Evolutionary conservation across 2,329 filamentous ascomycete genomes (phyloP).

Genomic region (Myriosclerotinia curreyana): DNA sequence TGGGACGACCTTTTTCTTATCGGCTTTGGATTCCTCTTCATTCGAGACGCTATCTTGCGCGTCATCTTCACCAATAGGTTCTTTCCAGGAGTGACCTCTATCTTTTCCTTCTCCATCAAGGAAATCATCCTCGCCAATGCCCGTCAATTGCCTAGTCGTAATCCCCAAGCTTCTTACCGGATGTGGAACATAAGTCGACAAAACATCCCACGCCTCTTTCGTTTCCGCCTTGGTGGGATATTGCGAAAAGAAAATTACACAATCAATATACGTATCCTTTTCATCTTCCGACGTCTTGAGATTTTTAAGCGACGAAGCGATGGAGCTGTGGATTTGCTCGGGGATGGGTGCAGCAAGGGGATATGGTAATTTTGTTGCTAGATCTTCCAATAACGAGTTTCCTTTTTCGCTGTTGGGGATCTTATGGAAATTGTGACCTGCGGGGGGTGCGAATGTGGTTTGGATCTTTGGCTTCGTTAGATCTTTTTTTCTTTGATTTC

Average conservation of each 20-base stretch:
- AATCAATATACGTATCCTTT: conserved; percentile 50
- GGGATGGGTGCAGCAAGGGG: conserved; percentile 54
- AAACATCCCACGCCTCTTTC: conserved; percentile 60
- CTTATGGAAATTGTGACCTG: conserved; percentile 55
- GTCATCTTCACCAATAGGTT: no score
- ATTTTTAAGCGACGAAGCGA: conserved; percentile 64
- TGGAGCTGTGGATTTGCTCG: conserved; percentile 64
- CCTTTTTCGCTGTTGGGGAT: conserved; percentile 29
- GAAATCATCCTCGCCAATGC: conserved; percentile 46
- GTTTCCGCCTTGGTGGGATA: conserved; percentile 51
- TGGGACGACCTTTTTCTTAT: background rate
- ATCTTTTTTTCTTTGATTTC: no score
- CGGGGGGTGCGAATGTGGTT: conserved; percentile 74
- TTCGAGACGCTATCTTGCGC: background rate
- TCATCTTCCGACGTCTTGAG: conserved; percentile 32
- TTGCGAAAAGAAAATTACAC: conserved; percentile 57
- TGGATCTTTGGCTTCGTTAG: conserved; percentile 55
- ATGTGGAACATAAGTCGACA: conserved; percentile 65
- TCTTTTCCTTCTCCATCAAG: background rate
- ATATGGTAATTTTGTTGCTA: conserved; percentile 54
- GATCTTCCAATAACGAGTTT: no score
- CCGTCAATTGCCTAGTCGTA: conserved; percentile 63
- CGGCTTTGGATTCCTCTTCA: background rate
- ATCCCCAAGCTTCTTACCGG: conserved; percentile 67
- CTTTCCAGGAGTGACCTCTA: no score